A percentile compares a stretch with the other conserved stretches of the same genome.
phyloP scores from a whole-genome alignment of 2,329 filamentous ascomycete genomes.

The Fusarium pseudocircinatum region DNA sequence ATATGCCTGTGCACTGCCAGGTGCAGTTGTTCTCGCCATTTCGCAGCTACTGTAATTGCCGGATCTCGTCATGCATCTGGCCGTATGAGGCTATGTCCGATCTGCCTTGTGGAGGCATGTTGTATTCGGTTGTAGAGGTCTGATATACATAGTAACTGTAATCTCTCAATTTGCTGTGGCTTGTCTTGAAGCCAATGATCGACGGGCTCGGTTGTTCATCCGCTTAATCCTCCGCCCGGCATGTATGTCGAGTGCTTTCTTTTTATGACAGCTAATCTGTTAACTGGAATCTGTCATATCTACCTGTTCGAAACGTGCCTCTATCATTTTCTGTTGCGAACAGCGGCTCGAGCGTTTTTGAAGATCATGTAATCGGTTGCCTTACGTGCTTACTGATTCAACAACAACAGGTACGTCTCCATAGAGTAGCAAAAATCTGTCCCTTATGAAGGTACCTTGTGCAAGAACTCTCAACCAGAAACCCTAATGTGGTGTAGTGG shows the following conservation, averaged over 20 bases:
- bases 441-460: neutral
- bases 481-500: neutral
- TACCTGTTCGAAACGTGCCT: neutral
- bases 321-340: neutral
- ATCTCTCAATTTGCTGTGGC: neutral
- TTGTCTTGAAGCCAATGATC: neutral
- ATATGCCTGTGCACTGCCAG: neutral
- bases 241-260: neutral
- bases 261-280: neutral
- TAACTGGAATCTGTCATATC: neutral
- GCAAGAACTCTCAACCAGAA: neutral
- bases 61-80: neutral
- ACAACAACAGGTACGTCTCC: neutral
- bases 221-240: neutral
- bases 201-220: neutral
- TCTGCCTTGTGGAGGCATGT: neutral
- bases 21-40: neutral
- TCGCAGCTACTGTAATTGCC: neutral
- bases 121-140: neutral
- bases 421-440: neutral
- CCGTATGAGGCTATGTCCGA: neutral
- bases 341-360: neutral
- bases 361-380: neutral
- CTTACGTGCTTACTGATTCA: neutral
- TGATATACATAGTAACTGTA: neutral